Evolutionary conservation across 768 basidiomycete species (phyloP).

Genomic region (Agaricus sinodeliciosus): DNA sequence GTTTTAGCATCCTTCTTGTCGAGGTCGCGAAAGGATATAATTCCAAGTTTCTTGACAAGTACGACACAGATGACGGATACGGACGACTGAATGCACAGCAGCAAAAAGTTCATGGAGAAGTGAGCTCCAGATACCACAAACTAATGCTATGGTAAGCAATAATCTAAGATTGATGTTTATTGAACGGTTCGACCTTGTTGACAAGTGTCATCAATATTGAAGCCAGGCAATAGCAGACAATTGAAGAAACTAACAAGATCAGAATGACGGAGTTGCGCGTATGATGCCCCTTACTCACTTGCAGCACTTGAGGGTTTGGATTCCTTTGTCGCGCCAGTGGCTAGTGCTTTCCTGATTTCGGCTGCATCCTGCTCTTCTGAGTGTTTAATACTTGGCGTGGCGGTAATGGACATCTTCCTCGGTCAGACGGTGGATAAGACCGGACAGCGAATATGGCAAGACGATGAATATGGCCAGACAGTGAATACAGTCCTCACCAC

Average conservation of each 20-base stretch:
- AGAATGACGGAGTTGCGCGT: background rate
- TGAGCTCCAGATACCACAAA: slow-evolving; percentile 90
- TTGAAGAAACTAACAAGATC: slow-evolving; percentile 58
- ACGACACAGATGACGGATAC: slow-evolving; percentile 82
- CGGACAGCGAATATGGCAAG: no score
- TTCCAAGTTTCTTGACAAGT: slow-evolving; percentile 61
- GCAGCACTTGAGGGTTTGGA: slow-evolving; percentile 21
- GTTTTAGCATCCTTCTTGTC: slow-evolving; percentile 76
- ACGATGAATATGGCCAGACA: no score
- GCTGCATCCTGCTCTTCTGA: slow-evolving; percentile 29
- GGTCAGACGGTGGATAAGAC: background rate
- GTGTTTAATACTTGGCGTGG: slow-evolving; percentile 9
- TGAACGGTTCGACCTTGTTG: slow-evolving; percentile 66
- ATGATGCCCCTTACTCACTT: slow-evolving; percentile 16
- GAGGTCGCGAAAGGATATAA: slow-evolving; percentile 84
- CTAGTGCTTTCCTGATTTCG: slow-evolving; percentile 42
- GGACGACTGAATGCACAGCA: slow-evolving; percentile 83
- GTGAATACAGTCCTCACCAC: background rate
- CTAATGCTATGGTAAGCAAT: slow-evolving; percentile 29
- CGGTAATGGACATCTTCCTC: background rate
- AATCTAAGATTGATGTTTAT: background rate
- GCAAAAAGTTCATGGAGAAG: slow-evolving; percentile 96
- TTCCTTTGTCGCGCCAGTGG: slow-evolving; percentile 23
- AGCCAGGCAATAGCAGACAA: slow-evolving; percentile 84
- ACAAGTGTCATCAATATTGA: slow-evolving; percentile 96